A percentile compares a stretch with the other conserved stretches of the same genome.
These are phyloP conservation scores for Pseudotsuga menziesii DNA, from an alignment of 75 land plant species.

Conservation along the genomic window DNA sequence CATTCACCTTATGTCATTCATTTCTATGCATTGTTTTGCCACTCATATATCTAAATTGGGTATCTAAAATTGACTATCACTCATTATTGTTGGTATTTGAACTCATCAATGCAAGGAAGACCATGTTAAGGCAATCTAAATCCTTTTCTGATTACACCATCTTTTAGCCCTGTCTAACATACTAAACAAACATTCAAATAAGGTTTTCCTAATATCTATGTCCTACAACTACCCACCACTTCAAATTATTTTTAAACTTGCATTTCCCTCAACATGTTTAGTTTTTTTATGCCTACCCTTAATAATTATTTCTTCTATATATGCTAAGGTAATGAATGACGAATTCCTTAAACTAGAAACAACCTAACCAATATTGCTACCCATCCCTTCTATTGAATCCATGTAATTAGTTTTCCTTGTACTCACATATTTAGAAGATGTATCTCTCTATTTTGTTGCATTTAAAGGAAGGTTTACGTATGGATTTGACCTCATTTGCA, in stretches of 20 bases:
- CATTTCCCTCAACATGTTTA: not conserved
- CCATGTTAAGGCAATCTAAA: slow-evolving; percentile 31
- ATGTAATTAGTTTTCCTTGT: too few relatives aligned
- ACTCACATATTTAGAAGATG: too few relatives aligned
- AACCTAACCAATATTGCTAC: too few relatives aligned
- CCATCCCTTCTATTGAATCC: too few relatives aligned
- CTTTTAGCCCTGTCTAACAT: slow-evolving; percentile 29
- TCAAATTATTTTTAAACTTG: not conserved
- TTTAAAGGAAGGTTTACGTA: too few relatives aligned
- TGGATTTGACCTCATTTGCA: too few relatives aligned
- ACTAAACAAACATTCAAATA: slow-evolving; percentile 33
- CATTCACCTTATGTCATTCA: slow-evolving; percentile 17
- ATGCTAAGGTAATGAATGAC: too few relatives aligned
- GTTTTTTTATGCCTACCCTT: not conserved
- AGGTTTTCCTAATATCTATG: not conserved
- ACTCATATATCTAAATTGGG: slow-evolving; percentile 12
- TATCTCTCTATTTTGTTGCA: too few relatives aligned
- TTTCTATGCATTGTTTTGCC: slow-evolving; percentile 20
- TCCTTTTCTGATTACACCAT: slow-evolving; percentile 26
- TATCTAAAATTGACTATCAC: slow-evolving; percentile 9
- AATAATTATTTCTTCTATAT: too few relatives aligned
- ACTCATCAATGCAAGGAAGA: slow-evolving; percentile 24
- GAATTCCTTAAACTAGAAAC: too few relatives aligned
- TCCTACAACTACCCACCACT: not conserved
- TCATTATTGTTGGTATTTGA: slow-evolving; percentile 12